phyloP scores from a whole-genome alignment of 2,329 filamentous ascomycete species.

The Paecilomyces dactylethromorphus region DNA sequence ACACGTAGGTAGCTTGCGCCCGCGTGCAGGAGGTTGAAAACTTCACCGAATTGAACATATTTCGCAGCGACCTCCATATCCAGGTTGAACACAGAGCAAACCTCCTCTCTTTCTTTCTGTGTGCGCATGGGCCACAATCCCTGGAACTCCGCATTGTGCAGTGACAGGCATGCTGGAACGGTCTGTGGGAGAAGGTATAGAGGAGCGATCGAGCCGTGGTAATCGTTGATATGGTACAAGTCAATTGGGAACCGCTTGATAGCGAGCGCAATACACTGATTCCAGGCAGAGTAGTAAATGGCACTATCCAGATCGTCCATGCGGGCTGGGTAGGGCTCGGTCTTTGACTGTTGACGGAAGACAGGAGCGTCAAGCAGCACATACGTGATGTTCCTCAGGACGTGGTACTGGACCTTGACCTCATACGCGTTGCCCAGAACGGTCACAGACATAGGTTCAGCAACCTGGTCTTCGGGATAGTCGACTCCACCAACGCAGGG shows the following conservation, averaged over 20 bases:
- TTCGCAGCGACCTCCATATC: slow-evolving; percentile 49
- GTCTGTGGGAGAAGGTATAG: slow-evolving; percentile 59
- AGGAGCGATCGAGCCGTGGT: slow-evolving; percentile 57
- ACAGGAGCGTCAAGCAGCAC: slow-evolving; percentile 61
- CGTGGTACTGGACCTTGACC: slow-evolving; percentile 59
- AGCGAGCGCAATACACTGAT: slow-evolving; percentile 60
- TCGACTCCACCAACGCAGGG: slow-evolving; percentile 58
- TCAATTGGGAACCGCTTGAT: slow-evolving; percentile 58
- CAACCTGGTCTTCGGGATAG: slow-evolving; percentile 54
- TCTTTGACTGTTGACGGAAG: slow-evolving; percentile 57
- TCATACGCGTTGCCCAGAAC: slow-evolving; percentile 56
- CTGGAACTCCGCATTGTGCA: slow-evolving; percentile 65
- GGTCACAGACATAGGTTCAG: slow-evolving; percentile 56
- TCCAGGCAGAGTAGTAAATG: slow-evolving; percentile 65
- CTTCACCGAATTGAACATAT: slow-evolving; percentile 62
- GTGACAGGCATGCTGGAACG: slow-evolving; percentile 56
- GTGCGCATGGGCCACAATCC: slow-evolving; percentile 63
- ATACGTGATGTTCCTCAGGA: slow-evolving; percentile 60
- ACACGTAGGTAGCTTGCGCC: slow-evolving; percentile 59
- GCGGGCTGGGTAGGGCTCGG: slow-evolving; percentile 58
- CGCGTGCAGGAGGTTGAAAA: slow-evolving; percentile 64
- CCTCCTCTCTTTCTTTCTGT: slow-evolving; percentile 54
- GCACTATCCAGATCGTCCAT: slow-evolving; percentile 66
- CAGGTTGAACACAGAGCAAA: slow-evolving; percentile 60
- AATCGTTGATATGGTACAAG: slow-evolving; percentile 62